Conservation (phyloP, 1,139 yeast species). For the Meyerozyma sp. region DNA sequence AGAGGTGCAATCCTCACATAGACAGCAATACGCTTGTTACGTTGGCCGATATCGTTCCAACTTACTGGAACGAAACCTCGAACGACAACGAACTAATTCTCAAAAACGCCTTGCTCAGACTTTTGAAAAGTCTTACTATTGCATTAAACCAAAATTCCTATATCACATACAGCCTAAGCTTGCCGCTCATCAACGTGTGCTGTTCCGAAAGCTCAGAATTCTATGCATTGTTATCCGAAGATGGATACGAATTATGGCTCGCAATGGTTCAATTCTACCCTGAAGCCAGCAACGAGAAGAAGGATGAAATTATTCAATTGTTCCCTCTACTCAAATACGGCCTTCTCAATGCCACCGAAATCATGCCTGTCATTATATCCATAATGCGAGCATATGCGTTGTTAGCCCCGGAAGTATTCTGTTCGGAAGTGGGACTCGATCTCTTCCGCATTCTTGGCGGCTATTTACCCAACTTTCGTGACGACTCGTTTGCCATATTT, state of each 20-base stretch:
- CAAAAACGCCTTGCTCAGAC: conserved; percentile 65
- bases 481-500: conserved; percentile 58
- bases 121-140: conserved; percentile 58
- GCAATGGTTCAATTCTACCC: conserved; percentile 59
- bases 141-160: conserved; percentile 60
- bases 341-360: conserved; percentile 65
- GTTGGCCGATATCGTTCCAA: conserved; percentile 60
- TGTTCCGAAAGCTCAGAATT: conserved; percentile 53
- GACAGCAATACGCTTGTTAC: conserved; percentile 45
- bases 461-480: conserved; percentile 60
- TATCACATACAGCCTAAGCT: conserved; percentile 55
- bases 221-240: conserved; percentile 69
- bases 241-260: conserved; percentile 84
- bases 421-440: conserved; percentile 18
- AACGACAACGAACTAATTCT: conserved; percentile 59
- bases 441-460: conserved; percentile 51
- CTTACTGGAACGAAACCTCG: conserved; percentile 63
- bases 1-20: conserved; percentile 58
- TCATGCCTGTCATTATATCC: conserved; percentile 61
- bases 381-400: conserved; percentile 70
- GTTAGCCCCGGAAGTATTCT: conserved; percentile 47
- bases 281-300: conserved; percentile 12
- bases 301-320: conserved; percentile 25
- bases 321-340: conserved; percentile 48
- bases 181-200: conserved; percentile 67